Evolutionary conservation across 805 yeast species (phyloP), one percentile per base, ranked within the genome.

Genomic region (Ogataea sp.): DNA sequence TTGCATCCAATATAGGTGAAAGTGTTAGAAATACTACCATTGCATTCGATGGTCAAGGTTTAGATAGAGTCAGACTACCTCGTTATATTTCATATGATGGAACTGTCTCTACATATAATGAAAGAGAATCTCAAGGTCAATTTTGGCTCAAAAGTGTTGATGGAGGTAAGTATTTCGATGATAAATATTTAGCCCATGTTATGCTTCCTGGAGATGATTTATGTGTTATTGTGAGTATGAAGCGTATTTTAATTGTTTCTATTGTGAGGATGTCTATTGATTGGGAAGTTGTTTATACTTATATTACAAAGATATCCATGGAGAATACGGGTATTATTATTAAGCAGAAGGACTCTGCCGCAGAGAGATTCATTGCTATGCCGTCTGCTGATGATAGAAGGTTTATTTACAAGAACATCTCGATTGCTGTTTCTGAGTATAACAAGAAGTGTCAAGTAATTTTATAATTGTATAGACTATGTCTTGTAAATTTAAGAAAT

Each of bases 1-100:
- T 94, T 45, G 96, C 97, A 1, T 83, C 84, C 39, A 90, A 86
- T 58, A 80, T 93, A 28, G 80, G 95, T 62, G 97, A 89, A 56
- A 97, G 97, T 21, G 88, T 94, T 36, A 72, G 89, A 43, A 89
- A 82, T 56, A 85, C 97, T 0, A 87, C 99, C 0, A 85, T 96
- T 0, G 90, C 84, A 1, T 82, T 87, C 55, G 96, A 87, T 56
- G 76, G 72, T 3, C 87, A 80, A 32, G 81, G 81, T 0, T 71
- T 89, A 36, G 84, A 79, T 41, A 80, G 84, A 45, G 84, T 86
- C 1, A 73, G 98, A 43, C 68, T 90, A 34, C 94, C 98, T 2
- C 67, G 98, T 32, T 79, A 70, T 45, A 70, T 94, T 31, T 70
- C 80, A 10, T 72, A 70, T 39, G 90, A 85, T 55, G 76, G 82